These are phyloP conservation scores for Plantago ovata DNA, from an alignment of 257 asterid species.

Conservation along the genomic window DNA sequence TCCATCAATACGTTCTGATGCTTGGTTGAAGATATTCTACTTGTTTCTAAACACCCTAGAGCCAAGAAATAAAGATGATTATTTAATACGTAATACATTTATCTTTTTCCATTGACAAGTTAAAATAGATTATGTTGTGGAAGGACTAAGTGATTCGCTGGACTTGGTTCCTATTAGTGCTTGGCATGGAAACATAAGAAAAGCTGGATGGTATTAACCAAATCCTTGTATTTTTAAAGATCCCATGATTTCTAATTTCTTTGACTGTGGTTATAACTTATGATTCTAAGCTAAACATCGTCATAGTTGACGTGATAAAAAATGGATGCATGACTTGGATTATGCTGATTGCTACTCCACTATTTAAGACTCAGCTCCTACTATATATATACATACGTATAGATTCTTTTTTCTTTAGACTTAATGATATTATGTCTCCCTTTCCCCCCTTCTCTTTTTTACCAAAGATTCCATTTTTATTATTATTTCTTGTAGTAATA, in stretches of 20 bases:
- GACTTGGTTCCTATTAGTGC: conserved; percentile 96
- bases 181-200: conserved; percentile 94
- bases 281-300: conserved; percentile 1
- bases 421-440: not conserved
- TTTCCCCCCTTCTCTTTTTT: not conserved
- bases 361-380: not conserved
- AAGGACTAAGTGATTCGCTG: conserved; percentile 78
- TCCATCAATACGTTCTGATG: conserved; percentile 88
- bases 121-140: conserved; percentile 79
- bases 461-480: conserved; percentile 6
- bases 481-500: not conserved
- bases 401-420: not conserved
- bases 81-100: conserved; percentile 8
- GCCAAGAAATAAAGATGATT: conserved; percentile 13
- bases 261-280: conserved; percentile 6
- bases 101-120: conserved; percentile 46
- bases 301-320: no score
- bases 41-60: conserved; percentile 17
- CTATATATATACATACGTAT: not conserved
- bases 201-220: conserved; percentile 78
- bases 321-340: not conserved
- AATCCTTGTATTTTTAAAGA: conserved; percentile 9
- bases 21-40: conserved; percentile 76
- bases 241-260: not conserved
- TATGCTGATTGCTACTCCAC: conserved; percentile 11